Conservation (phyloP, 176 grass and related monocot species). For the Thalia dealbata region DNA sequence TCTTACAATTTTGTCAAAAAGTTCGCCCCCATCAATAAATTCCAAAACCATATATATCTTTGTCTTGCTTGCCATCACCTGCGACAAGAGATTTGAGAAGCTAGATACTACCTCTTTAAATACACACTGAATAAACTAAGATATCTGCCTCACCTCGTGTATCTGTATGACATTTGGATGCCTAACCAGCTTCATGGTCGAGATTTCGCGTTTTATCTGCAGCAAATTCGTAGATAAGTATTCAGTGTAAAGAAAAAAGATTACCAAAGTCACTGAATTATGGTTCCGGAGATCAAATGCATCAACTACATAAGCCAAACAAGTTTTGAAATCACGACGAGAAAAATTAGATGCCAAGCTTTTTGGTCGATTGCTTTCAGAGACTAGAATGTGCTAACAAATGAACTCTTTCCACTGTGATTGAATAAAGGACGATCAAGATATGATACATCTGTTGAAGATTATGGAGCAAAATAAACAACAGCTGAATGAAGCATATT, state of each 20-base stretch:
- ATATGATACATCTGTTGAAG: too few species aligned
- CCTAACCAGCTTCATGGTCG: constrained; percentile 97
- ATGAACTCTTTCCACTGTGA: too few species aligned
- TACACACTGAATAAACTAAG: background rate
- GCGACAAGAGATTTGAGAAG: constrained; percentile 2
- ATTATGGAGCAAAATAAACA: too few species aligned
- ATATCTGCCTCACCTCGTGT: constrained; percentile 46
- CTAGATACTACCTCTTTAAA: background rate
- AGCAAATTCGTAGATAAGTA: constrained; percentile 18
- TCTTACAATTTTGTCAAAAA: constrained; percentile 97
- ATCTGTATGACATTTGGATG: constrained; percentile 92
- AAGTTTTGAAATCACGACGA: too few species aligned
- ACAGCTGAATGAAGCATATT: too few species aligned
- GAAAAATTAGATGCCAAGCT: background rate
- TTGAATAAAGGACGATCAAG: too few species aligned
- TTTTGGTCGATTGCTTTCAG: background rate
- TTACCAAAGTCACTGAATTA: background rate
- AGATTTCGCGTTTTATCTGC: constrained; percentile 98
- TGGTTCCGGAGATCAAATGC: too few species aligned
- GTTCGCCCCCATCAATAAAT: constrained; percentile 78
- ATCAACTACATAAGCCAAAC: too few species aligned
- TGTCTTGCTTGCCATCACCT: constrained; percentile 99
- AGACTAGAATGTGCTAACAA: background rate
- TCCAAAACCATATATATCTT: constrained; percentile 98
- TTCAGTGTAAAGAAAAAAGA: background rate